Percentiles rank a stretch among this genome's conserved stretches.
phyloP scores from a whole-genome alignment of 495 filamentous ascomycete species.

The Friedmanniomyces simplex region DNA sequence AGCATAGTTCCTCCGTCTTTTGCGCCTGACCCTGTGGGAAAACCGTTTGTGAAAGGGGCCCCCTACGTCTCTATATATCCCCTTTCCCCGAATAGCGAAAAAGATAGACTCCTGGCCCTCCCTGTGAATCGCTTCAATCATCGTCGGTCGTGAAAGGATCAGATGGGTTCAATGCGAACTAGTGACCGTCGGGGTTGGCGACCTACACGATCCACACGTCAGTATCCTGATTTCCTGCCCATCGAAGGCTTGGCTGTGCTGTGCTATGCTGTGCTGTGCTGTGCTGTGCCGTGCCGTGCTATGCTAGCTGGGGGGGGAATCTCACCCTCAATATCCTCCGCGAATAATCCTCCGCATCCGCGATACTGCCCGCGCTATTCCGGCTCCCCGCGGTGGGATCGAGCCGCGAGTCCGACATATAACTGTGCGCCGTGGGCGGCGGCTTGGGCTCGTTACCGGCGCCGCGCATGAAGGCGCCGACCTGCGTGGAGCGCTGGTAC shows the following conservation, averaged over 20 bases:
- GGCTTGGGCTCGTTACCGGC: conserved; percentile 39
- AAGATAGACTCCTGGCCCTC: no score
- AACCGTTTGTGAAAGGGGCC: no score
- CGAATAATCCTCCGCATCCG: conserved; percentile 95
- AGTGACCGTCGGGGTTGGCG: not conserved
- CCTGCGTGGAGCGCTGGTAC: conserved; percentile 61
- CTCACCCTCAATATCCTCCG: conserved; percentile 85
- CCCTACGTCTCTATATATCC: not conserved
- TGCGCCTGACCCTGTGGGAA: no score
- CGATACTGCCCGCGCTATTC: conserved; percentile 94
- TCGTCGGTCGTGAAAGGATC: not conserved
- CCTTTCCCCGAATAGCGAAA: not conserved
- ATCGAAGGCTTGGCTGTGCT: not conserved
- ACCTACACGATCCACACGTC: not conserved
- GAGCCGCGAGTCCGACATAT: conserved; percentile 71
- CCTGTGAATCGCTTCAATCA: no score
- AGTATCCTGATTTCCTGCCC: not conserved
- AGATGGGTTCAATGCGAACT: not conserved
- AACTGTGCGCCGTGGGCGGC: conserved; percentile 43
- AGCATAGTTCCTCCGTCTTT: no score
- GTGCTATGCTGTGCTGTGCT: no score
- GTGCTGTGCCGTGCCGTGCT: no score
- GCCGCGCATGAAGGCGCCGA: conserved; percentile 54
- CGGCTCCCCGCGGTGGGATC: conserved; percentile 79
- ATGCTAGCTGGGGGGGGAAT: no score